phyloP scores from a whole-genome alignment of 441 rosid genomes.

The Adansonia gregorii region DNA sequence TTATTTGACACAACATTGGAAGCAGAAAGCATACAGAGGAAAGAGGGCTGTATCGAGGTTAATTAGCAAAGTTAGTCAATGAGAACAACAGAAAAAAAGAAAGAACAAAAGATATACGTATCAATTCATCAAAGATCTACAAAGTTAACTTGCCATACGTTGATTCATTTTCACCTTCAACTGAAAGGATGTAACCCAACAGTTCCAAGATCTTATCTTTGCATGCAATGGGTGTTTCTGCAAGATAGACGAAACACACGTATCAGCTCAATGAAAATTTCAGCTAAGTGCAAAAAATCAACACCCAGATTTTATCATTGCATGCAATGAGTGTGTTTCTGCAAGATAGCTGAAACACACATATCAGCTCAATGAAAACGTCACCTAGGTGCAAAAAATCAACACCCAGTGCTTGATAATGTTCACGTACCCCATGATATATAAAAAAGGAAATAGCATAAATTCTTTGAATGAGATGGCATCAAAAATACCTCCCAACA shows the following conservation, averaged over 20 bases:
- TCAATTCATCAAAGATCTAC: not conserved
- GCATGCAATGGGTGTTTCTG: constrained; percentile 79
- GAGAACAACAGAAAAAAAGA: constrained; percentile 16
- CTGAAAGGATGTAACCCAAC: constrained; percentile 70
- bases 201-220: constrained; percentile 74
- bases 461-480: constrained; percentile 25
- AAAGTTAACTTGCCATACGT: constrained; percentile 48
- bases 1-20: constrained; percentile 87
- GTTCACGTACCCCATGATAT: not conserved
- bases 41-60: constrained; percentile 57
- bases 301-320: not conserved
- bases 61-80: constrained; percentile 33
- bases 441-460: not conserved
- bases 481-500: constrained; percentile 71
- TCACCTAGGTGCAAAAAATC: no score
- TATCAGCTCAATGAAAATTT: constrained; percentile 16
- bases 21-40: constrained; percentile 78
- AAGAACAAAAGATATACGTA: not conserved
- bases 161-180: constrained; percentile 88
- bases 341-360: no score
- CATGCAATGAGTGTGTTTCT: no score
- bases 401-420: constrained; percentile 14
- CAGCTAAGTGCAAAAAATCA: not conserved
- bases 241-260: constrained; percentile 59
- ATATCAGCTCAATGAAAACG: no score